Evolutionary conservation across 1,284 basidiomycete species (phyloP).

Genomic region (Athelia sp.): DNA sequence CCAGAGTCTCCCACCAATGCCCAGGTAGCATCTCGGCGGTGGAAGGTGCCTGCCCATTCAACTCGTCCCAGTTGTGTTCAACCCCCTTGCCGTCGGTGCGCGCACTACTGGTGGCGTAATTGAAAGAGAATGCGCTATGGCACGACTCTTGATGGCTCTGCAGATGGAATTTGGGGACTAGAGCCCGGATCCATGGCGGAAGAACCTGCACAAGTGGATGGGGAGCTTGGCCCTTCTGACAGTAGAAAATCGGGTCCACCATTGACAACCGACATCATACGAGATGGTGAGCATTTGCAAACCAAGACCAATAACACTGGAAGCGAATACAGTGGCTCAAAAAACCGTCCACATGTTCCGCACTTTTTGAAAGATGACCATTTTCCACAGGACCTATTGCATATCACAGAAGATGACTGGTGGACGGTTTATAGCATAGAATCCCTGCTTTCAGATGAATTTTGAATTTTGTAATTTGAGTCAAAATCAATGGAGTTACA

Average conservation of each 20-base stretch:
- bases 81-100: slow-evolving; percentile 17
- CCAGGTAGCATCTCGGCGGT: slow-evolving; percentile 16
- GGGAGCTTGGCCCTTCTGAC: background rate
- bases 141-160: slow-evolving; percentile 8
- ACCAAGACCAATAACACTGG: background rate
- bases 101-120: slow-evolving; percentile 11
- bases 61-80: slow-evolving; percentile 15
- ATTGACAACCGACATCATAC: slow-evolving; percentile 17
- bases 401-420: too few relatives aligned
- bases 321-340: too few relatives aligned
- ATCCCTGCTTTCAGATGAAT: too few relatives aligned
- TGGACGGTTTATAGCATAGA: too few relatives aligned
- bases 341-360: too few relatives aligned
- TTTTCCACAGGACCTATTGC: too few relatives aligned
- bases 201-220: slow-evolving; percentile 3
- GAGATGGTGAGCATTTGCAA: slow-evolving; percentile 5
- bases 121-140: slow-evolving; percentile 13
- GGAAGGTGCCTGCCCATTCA: slow-evolving; percentile 8
- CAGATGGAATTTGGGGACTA: slow-evolving; percentile 7
- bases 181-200: background rate
- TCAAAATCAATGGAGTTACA: too few relatives aligned
- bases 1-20: background rate
- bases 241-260: slow-evolving; percentile 8
- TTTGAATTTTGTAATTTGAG: too few relatives aligned
- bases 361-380: too few relatives aligned